Evolutionary conservation across 768 basidiomycete species (phyloP), one percentile per base, ranked within the genome.

Genomic region (Tricholoma sp.): DNA sequence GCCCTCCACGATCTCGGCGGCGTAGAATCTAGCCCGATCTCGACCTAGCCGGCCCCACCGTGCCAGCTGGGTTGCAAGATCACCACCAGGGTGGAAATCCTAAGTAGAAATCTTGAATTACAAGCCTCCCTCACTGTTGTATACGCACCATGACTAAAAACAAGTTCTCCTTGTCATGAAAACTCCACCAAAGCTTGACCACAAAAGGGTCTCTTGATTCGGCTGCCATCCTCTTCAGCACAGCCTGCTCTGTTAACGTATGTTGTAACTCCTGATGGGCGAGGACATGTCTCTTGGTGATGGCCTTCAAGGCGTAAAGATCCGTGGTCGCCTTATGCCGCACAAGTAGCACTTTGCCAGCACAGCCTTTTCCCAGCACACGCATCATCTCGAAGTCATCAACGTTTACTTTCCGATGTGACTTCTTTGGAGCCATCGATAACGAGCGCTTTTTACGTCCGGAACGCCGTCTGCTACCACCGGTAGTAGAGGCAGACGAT

Each of bases 321-420:
- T 86, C 83, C 47, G 79, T 61, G 28, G 85, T 83, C 18, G 74
- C 72, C 73, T 89, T 89, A 65, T 96, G 86, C 63, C 84, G 82
- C 49, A 98, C 96, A 54, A 98, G 83, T 39, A 98, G 73, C 15
- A 98, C 96, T 70, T 98, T 97, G 49, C 96, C 97, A 4, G 97
- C 96, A 66, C 95, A 98, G 1, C 97, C 97, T 73, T 94, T 97
- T 15, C 97, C 97, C 11, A 99, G 76, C 32, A 98, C 96, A 13
- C 93, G 83, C 80, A 98, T 86, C 84, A 98, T 91, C 75, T 98
- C 94, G 68, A 99, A 99, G 74, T 98, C 94, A 61, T 92, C 83
- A 57, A 98, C 81, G 44, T 77, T 75, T 33, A 93, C 89, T 71
- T 93, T 92, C 53, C 84, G 80, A 55, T 82, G 86, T 64, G 82